Conservation (phyloP, 108 stramenopile species). For the Nitzschia putrida region DNA sequence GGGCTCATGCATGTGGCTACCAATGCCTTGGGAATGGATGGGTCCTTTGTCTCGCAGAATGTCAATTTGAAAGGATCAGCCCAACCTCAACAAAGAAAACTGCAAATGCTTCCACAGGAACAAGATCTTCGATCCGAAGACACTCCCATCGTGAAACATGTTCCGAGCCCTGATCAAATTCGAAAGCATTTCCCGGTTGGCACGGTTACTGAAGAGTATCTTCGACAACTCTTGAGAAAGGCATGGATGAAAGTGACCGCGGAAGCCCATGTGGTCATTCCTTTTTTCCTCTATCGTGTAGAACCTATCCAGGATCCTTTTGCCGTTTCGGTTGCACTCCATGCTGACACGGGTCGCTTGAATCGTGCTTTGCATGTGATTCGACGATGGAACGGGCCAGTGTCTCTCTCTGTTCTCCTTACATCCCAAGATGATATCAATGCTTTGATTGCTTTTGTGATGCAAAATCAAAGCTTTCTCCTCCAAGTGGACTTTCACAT, state of each 20-base stretch:
- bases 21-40: too few species aligned
- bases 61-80: too few species aligned
- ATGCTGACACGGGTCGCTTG: slow-evolving; percentile 8
- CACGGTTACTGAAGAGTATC: too few species aligned
- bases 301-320: background rate
- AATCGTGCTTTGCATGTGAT: background rate
- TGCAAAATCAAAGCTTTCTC: background rate
- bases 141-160: too few species aligned
- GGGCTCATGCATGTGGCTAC: too few species aligned
- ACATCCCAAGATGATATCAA: background rate
- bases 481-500: slow-evolving; percentile 3
- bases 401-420: background rate
- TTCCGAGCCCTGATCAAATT: too few species aligned
- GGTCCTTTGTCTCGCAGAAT: too few species aligned
- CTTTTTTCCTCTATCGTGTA: background rate
- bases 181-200: too few species aligned
- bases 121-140: too few species aligned
- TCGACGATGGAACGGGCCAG: slow-evolving; percentile 8
- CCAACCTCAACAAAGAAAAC: too few species aligned
- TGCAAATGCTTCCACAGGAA: too few species aligned
- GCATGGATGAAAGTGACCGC: background rate
- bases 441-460: background rate
- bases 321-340: slow-evolving; percentile 2
- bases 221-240: background rate
- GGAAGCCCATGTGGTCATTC: background rate